Evolutionary conservation across 768 basidiomycete genomes (phyloP).

Genomic region (Tricholoma sp.): DNA sequence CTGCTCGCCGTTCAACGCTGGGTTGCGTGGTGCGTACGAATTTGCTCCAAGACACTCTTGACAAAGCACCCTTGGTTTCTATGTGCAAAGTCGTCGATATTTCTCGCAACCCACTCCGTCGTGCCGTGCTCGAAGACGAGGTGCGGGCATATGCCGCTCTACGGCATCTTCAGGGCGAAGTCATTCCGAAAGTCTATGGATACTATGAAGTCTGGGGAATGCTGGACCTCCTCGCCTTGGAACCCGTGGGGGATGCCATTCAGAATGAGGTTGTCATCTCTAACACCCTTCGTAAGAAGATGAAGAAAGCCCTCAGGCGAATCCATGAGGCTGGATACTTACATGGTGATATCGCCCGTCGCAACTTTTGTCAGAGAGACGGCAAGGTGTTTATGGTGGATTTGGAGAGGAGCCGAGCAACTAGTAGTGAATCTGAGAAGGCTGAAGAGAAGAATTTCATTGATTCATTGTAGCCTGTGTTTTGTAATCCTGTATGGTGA

Average conservation of each 20-base stretch:
- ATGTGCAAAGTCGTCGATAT: not conserved
- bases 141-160: slow-evolving; percentile 12
- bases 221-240: slow-evolving; percentile 14
- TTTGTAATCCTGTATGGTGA: no score
- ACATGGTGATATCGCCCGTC: not conserved
- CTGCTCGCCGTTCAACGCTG: not conserved
- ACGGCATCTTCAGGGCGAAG: slow-evolving; percentile 9
- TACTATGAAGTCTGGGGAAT: slow-evolving; percentile 16
- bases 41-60: not conserved
- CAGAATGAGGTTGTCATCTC: slow-evolving; percentile 3
- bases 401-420: not conserved
- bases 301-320: slow-evolving; percentile 11
- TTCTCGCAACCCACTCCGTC: not conserved
- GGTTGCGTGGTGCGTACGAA: not conserved
- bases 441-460: not conserved
- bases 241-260: slow-evolving; percentile 13
- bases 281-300: slow-evolving; percentile 7
- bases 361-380: not conserved
- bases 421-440: not conserved
- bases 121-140: slow-evolving; percentile 8
- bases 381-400: not conserved
- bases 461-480: not conserved
- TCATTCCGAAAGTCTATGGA: slow-evolving; percentile 14
- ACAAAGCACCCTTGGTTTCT: not conserved
- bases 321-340: slow-evolving; percentile 12